These are phyloP conservation scores for Pestalotiopsis sp. DNA, from an alignment of 2,329 filamentous ascomycete genomes.

Conservation along the genomic window DNA sequence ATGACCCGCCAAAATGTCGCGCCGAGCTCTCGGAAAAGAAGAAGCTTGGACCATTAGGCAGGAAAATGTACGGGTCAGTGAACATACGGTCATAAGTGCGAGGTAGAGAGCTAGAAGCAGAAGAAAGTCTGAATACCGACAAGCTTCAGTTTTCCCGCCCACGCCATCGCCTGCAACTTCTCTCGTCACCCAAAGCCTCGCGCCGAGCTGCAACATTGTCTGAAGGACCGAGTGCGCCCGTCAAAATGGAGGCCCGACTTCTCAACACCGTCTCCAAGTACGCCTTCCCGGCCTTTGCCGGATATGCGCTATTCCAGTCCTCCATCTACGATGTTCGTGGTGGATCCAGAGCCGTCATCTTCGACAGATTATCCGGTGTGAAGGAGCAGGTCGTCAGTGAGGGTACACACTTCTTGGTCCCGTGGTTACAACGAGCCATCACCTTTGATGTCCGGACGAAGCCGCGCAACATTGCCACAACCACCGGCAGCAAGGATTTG, in stretches of 20 bases:
- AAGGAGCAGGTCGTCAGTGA: constrained; percentile 92
- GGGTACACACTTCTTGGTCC: constrained; percentile 94
- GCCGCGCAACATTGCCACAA: constrained; percentile 95
- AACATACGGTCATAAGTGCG: neutral
- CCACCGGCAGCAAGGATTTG: constrained; percentile 96
- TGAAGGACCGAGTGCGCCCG: neutral
- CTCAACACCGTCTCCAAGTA: constrained; percentile 66
- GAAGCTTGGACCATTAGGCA: constrained; percentile 3
- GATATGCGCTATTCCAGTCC: constrained; percentile 68
- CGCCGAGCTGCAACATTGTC: neutral
- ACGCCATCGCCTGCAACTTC: neutral
- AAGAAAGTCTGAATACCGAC: neutral
- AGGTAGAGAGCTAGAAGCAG: neutral
- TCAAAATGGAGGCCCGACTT: constrained; percentile 48
- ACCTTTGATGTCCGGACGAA: constrained; percentile 97
- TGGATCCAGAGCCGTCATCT: constrained; percentile 94
- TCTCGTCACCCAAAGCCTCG: neutral
- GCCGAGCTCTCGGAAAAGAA: constrained; percentile 8
- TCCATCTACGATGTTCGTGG: constrained; percentile 97
- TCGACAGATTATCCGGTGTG: constrained; percentile 90
- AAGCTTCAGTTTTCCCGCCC: constrained; percentile 2
- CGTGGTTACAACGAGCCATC: constrained; percentile 94
- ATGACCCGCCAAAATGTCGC: constrained; percentile 19
- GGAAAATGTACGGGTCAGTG: constrained; percentile 7
- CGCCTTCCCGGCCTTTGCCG: constrained; percentile 75